Base-by-base conservation (phyloP, 2,329 filamentous ascomycete genomes). In the Neoarthrinium moseri region DNA sequence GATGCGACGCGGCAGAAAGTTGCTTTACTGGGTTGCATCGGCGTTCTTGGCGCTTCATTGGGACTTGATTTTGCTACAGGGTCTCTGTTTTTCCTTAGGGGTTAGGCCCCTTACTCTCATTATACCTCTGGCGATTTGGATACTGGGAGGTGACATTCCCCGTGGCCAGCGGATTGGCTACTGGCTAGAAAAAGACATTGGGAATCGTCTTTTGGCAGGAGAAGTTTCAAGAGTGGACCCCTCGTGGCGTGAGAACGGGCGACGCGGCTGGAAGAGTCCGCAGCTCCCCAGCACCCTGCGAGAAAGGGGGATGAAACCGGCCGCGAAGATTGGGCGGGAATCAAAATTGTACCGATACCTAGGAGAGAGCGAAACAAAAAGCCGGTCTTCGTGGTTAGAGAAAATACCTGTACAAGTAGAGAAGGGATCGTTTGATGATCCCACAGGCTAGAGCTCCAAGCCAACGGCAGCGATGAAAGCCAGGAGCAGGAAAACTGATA, bases 351-450 rank as follows among this genome's bases (percentile, higher is more conserved):
- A 43, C 21, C 18, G 39, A 33, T 33, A 43, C 33, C 6, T 12
- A 15, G 39, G 27, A 30, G 18, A 43, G 27, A 33, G 20, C 17
- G 15, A 21, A 7, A 29, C 8, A 29, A 35, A 35, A 17, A 30
- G 5, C 15, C 15, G 33, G 41, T 4, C 13, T 22, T 23, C 21
- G n/a, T 18, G 15, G 21, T 30, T 27, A 29, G 21, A 44, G 26
- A 44, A 35, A 36, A 44, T 6, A 34, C 27, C n/a, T 54, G 50
- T 54, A 55, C 43, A 48, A 46, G 35, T 55, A 55, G 47, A 50
- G 45, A 17, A 47, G 41, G 27, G 37, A 15, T 36, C 17, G 13
- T 18, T 10, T 24, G 12, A 30, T 29, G 11, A 32, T n/a, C 22
- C 22, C 18, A 12, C 13, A 6, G 13, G 21, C 32, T 44, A 34